Percentiles rank a stretch among this genome's conserved stretches.
phyloP scores from a whole-genome alignment of 306 rosid genomes.

The Pueraria montana region DNA sequence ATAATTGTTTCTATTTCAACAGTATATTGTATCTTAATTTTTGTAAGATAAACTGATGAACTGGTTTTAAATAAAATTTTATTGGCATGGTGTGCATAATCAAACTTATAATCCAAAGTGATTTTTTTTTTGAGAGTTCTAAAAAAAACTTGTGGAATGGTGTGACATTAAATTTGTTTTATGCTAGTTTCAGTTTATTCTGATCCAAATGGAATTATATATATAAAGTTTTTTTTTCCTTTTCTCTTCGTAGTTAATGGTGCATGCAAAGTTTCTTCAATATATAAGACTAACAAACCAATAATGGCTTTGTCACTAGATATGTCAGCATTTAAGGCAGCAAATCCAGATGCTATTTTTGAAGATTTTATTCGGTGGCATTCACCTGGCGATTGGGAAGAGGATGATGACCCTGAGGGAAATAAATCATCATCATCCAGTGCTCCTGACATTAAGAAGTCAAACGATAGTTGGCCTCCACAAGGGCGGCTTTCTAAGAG shows the following conservation, averaged over 20 bases:
- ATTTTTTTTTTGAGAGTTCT: not conserved
- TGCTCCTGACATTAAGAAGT: conserved; percentile 45
- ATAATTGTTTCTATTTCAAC: conserved; percentile 20
- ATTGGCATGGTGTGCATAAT: not conserved
- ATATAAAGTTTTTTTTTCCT: conserved; percentile 7
- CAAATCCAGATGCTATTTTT: conserved; percentile 90
- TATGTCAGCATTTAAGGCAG: conserved; percentile 98
- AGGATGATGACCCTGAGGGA: conserved; percentile 51
- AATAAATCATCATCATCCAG: conserved; percentile 61
- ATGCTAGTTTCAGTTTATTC: conserved; percentile 23
- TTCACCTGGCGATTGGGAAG: conserved; percentile 99
- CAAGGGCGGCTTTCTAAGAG: conserved; percentile 87
- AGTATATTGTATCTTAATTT: conserved; percentile 1
- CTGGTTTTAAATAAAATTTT: conserved; percentile 27
- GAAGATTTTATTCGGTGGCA: conserved; percentile 99
- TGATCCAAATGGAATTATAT: conserved; percentile 6
- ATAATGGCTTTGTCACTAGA: conserved; percentile 65
- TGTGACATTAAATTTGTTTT: conserved; percentile 10
- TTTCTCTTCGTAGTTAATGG: conserved; percentile 29
- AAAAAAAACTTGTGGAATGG: not conserved
- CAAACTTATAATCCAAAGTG: conserved; percentile 21
- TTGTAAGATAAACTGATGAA: conserved; percentile 27
- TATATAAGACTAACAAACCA: conserved; percentile 43
- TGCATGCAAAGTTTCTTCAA: conserved; percentile 39
- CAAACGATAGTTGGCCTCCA: conserved; percentile 80